Base-by-base conservation (phyloP, 2,329 filamentous ascomycete species). In the Aureobasidium sp. region DNA sequence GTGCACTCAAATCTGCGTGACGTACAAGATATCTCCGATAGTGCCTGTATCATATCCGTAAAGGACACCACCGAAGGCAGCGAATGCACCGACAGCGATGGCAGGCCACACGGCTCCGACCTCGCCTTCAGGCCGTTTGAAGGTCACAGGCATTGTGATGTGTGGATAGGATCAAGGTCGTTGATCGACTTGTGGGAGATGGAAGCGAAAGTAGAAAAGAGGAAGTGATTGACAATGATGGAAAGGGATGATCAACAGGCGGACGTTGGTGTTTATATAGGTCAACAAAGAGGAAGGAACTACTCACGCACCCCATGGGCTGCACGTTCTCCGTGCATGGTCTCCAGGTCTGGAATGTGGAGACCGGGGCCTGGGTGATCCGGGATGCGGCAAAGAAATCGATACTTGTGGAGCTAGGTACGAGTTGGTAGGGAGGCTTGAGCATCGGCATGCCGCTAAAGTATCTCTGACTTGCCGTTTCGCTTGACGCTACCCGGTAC, bases 111-210 rank as follows among this genome's bases (percentile, higher is more conserved):
- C 72, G 42, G 76, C 76, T 64, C 77, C 77, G 30, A 67, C 68
- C 58, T 73, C 71, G 68, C 78, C 74, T 54, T 73, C 72, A 16
- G 78, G 79, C 65, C 76, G 78, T 65, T 73, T 77, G 65, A 80
- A 64, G 55, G 72, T 66, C 66, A 79, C 67, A 67, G 72, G 72
- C 78, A 79, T 79, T 59, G 63, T 65, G 68, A 50, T 25, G 44
- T 29, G n/a, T 34, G 30, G 9, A 36, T 45, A 39, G 30, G 45
- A 27, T 49, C 36, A 15, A 50, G n/a, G 25, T 15, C 39, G 10
- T 32, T 47, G 42, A 21, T 21, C 21, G 21, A 21, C 21, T 21
- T 21, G n/a, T 30, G 8, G n/a, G 27, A 3, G 8, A 48, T 30
- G 13, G 32, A 5, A 59, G 44, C 3, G 42, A 13, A 16, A 25